Evolutionary conservation across 78 protist genomes (phyloP).

Genomic region (Thecamonas trahens): DNA sequence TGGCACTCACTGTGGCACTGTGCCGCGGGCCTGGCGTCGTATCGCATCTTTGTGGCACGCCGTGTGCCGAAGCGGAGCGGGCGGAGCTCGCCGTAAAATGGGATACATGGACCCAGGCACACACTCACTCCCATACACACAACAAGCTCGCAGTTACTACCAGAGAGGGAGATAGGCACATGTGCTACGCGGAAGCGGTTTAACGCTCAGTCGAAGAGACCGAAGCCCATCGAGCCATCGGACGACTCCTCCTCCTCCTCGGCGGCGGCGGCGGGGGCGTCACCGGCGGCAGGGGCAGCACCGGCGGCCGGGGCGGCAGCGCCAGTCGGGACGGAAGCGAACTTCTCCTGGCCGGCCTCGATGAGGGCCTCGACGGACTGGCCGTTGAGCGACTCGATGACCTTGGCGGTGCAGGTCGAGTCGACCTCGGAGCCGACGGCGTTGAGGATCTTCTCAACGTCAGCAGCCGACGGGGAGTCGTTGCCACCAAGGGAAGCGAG

Average conservation of each 20-base stretch:
- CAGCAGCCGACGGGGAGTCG: conserved; percentile 37
- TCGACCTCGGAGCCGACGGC: conserved; percentile 56
- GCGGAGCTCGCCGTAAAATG: too few species aligned
- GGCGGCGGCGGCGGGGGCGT: conserved; percentile 22
- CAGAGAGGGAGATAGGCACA: too few species aligned
- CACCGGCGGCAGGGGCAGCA: conserved; percentile 34
- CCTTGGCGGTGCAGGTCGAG: not conserved
- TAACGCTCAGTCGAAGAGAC: conserved; percentile 25
- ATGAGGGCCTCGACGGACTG: conserved; percentile 48
- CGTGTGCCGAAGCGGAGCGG: too few species aligned
- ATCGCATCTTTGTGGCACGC: too few species aligned
- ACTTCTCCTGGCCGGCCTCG: conserved; percentile 46
- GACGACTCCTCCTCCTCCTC: conserved; percentile 4
- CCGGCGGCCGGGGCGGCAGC: conserved; percentile 48
- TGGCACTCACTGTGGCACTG: too few species aligned
- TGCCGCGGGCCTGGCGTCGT: too few species aligned
- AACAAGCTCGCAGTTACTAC: too few species aligned
- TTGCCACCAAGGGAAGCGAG: conserved; percentile 61
- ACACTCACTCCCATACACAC: too few species aligned
- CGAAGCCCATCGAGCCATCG: conserved; percentile 42
- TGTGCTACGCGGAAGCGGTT: too few species aligned
- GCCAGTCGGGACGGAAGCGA: conserved; percentile 51
- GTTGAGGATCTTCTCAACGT: conserved; percentile 40
- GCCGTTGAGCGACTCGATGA: conserved; percentile 51
- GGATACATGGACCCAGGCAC: too few species aligned